These are phyloP conservation scores for Sphagnum magellanicum DNA, from an alignment of 228 moss, liverwort and hornwort species.

Conservation along the genomic window DNA sequence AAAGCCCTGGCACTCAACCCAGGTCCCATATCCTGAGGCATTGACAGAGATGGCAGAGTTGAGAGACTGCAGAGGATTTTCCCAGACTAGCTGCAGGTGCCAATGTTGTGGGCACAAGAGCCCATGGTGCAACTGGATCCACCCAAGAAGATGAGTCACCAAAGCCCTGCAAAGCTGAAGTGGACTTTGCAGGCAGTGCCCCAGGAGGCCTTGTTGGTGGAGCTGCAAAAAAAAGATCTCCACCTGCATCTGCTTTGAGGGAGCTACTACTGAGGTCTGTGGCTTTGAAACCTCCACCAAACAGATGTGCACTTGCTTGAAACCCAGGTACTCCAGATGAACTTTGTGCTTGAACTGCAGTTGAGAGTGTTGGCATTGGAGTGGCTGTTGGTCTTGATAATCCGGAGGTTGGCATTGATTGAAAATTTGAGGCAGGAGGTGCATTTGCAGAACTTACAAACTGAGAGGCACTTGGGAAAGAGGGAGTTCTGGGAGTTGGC, in stretches of 20 bases:
- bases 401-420: slow-evolving; percentile 21
- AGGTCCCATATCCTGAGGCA: slow-evolving; percentile 31
- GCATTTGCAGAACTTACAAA: neutral
- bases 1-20: slow-evolving; percentile 36
- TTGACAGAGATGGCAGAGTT: neutral
- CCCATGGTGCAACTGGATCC: slow-evolving; percentile 24
- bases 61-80: slow-evolving; percentile 21
- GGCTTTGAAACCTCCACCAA: slow-evolving; percentile 27
- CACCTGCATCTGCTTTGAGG: slow-evolving; percentile 29
- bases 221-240: slow-evolving; percentile 60
- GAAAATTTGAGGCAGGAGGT: slow-evolving; percentile 28
- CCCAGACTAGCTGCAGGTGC: slow-evolving; percentile 17
- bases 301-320: slow-evolving; percentile 15
- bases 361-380: slow-evolving; percentile 16
- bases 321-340: slow-evolving; percentile 26
- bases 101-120: slow-evolving; percentile 27
- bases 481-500: no score
- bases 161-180: slow-evolving; percentile 48
- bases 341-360: slow-evolving; percentile 27
- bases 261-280: slow-evolving; percentile 17
- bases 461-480: no score
- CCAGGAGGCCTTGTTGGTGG: slow-evolving; percentile 40
- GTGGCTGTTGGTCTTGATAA: slow-evolving; percentile 31
- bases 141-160: slow-evolving; percentile 48
- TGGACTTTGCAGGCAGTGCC: slow-evolving; percentile 23